Conservation (phyloP, 768 basidiomycete genomes). For the Phanerochaete carnosa region DNA sequence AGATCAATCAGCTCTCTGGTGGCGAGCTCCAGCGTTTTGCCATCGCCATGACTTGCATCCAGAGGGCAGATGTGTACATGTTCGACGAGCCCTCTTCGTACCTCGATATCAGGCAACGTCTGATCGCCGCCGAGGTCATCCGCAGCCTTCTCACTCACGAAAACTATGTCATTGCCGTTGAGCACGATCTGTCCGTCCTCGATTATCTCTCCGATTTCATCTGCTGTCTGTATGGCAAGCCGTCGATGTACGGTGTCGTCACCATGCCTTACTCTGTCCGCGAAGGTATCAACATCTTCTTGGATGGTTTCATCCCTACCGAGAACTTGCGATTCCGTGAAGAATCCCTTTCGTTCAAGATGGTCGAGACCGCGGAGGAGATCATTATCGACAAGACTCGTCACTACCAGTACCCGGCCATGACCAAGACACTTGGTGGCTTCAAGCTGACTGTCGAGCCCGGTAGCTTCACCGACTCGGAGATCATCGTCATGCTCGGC, state of each 20-base stretch:
- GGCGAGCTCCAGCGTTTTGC: conserved; percentile 98
- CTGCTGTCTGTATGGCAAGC: conserved; percentile 96
- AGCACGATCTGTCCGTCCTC: conserved; percentile 97
- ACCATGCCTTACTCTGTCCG: conserved; percentile 98
- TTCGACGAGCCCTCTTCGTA: conserved; percentile 99
- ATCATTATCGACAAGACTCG: conserved; percentile 81
- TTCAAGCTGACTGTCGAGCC: conserved; percentile 94
- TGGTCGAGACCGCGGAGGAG: conserved; percentile 95
- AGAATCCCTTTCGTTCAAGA: conserved; percentile 94
- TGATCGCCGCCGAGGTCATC: conserved; percentile 94
- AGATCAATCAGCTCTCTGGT: conserved; percentile 84
- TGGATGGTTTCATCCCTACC: conserved; percentile 97
- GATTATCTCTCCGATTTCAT: conserved; percentile 99
- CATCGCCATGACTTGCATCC: conserved; percentile 95
- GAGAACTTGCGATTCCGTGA: conserved; percentile 98
- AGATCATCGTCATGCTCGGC: conserved; percentile 98
- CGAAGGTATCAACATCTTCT: conserved; percentile 99
- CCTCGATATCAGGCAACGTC: conserved; percentile 92
- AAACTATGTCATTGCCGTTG: conserved; percentile 95
- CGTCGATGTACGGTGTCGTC: conserved; percentile 96
- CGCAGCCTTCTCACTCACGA: conserved; percentile 77
- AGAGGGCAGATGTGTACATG: conserved; percentile 98
- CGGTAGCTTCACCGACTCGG: conserved; percentile 96
- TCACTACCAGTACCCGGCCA: conserved; percentile 87
- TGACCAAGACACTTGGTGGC: conserved; percentile 93